Percentiles rank a stretch among this genome's conserved stretches.
phyloP scores from a whole-genome alignment of 805 yeast genomes.

The Lipomyces mesembrius region DNA sequence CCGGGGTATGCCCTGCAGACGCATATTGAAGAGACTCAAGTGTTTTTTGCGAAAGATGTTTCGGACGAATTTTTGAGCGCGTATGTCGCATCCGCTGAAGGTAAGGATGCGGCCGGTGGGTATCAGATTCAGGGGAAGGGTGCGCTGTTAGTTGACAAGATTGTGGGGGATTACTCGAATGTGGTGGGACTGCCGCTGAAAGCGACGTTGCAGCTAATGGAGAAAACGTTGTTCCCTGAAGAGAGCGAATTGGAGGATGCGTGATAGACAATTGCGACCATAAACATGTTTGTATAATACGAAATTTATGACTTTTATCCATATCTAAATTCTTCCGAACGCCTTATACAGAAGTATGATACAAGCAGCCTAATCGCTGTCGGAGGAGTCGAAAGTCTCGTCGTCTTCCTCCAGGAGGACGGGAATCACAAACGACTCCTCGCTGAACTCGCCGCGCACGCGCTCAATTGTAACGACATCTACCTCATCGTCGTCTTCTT shows the following conservation, averaged over 20 bases:
- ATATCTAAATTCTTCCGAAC: constrained; percentile 1
- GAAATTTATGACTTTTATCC: neutral
- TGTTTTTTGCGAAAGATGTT: constrained; percentile 48
- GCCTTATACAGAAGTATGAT: neutral
- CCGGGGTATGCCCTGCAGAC: constrained; percentile 51
- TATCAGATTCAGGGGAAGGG: constrained; percentile 81
- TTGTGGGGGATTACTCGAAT: constrained; percentile 82
- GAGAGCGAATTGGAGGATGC: constrained; percentile 26
- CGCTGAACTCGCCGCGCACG: constrained; percentile 58
- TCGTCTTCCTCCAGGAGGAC: constrained; percentile 45
- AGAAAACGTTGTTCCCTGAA: constrained; percentile 43
- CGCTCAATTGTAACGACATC: constrained; percentile 70
- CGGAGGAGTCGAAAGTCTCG: constrained; percentile 31
- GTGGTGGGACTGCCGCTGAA: constrained; percentile 85
- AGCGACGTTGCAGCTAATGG: constrained; percentile 56
- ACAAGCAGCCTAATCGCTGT: constrained; percentile 22
- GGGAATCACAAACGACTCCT: constrained; percentile 65
- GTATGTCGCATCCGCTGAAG: constrained; percentile 76
- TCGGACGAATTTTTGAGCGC: constrained; percentile 60
- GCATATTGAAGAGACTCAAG: constrained; percentile 52
- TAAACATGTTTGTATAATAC: neutral
- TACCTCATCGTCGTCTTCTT: constrained; percentile 62
- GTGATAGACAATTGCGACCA: neutral
- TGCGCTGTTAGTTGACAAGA: constrained; percentile 57
- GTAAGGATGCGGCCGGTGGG: constrained; percentile 87